Evolutionary conservation across 345 rosid species (phyloP).

Genomic region (Salix caprea): DNA sequence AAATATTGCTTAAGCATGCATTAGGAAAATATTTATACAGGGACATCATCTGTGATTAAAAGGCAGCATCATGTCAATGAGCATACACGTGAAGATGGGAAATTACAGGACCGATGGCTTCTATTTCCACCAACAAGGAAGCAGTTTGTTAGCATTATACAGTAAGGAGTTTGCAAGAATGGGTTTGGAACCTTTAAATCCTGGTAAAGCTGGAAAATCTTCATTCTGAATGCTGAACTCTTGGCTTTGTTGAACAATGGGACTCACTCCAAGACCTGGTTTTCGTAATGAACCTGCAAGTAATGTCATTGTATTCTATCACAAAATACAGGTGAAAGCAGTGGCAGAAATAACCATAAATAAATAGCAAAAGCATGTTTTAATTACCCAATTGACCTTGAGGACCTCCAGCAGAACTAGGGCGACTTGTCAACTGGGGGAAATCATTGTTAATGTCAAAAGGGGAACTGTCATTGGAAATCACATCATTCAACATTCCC

Average conservation of each 20-base stretch:
- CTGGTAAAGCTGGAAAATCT: constrained; percentile 98
- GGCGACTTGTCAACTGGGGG: constrained; percentile 89
- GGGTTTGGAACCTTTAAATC: constrained; percentile 80
- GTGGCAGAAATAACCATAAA: constrained; percentile 1
- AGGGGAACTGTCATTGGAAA: constrained; percentile 75
- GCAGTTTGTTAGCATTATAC: neutral
- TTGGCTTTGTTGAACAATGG: constrained; percentile 93
- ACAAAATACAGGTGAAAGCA: constrained; percentile 2
- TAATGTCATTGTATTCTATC: constrained; percentile 9
- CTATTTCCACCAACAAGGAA: neutral
- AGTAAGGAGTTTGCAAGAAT: constrained; percentile 3
- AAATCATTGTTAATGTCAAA: constrained; percentile 93
- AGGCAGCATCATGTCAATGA: neutral
- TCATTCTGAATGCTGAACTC: constrained; percentile 99
- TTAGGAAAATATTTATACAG: neutral
- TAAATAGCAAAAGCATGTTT: neutral
- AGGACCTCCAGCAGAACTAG: constrained; percentile 94
- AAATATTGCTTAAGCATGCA: neutral
- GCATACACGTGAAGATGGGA: neutral
- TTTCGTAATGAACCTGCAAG: constrained; percentile 79
- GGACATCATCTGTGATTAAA: neutral
- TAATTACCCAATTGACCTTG: constrained; percentile 91
- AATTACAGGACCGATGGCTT: neutral
- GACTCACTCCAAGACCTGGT: constrained; percentile 76
- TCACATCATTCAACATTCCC: constrained; percentile 84